Evolutionary conservation across 192 early-diverging fungal species (phyloP).

Genomic region (Coemansia sp.): DNA sequence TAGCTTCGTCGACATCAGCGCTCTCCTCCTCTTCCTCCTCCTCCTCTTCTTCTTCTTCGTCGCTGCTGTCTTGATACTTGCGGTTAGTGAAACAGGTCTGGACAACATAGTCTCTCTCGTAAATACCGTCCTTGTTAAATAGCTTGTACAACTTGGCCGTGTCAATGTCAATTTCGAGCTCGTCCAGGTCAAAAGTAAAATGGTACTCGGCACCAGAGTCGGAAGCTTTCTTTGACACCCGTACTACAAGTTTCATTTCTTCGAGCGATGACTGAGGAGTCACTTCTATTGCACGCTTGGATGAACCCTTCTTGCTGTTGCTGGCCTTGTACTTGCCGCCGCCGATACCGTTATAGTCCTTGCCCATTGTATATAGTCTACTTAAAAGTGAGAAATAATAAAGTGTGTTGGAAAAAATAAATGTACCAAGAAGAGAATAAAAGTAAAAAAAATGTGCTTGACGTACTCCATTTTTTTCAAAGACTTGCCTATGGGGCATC

Average conservation of each 20-base stretch:
- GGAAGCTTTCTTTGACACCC: background rate
- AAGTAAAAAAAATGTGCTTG: no score
- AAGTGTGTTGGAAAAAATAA: no score
- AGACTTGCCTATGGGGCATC: no score
- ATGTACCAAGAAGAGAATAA: no score
- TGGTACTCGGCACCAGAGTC: background rate
- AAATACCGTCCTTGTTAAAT: background rate
- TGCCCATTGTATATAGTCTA: background rate
- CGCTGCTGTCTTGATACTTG: background rate
- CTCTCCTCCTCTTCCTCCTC: background rate
- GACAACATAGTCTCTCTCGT: background rate
- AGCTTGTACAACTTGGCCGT: background rate
- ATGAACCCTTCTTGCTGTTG: background rate
- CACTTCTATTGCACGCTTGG: background rate
- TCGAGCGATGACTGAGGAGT: background rate
- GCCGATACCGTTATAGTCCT: background rate
- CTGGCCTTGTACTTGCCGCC: background rate
- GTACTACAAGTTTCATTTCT: background rate
- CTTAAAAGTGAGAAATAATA: no score
- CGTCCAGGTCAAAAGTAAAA: background rate
- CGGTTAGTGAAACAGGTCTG: background rate
- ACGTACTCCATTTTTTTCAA: no score
- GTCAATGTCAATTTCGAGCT: background rate
- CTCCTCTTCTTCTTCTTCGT: background rate
- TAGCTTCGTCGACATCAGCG: background rate